Evolutionary conservation across 106 monocot species (phyloP).

Genomic region (Dendrobium nobile): DNA sequence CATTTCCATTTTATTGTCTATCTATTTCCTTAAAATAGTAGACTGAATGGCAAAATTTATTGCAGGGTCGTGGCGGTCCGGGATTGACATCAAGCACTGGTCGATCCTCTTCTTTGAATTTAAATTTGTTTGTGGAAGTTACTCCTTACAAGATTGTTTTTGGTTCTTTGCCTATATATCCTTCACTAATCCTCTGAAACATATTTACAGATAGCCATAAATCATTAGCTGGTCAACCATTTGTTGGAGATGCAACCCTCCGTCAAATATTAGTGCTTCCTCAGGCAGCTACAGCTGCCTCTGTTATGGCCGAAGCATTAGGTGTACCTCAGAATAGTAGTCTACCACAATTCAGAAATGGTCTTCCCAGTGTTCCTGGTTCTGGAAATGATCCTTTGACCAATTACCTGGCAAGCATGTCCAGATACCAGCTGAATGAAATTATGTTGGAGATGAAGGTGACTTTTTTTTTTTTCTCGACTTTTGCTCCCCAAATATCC

Average conservation of each 20-base stretch:
- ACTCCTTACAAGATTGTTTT: slow-evolving; percentile 1
- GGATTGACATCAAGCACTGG: slow-evolving; percentile 56
- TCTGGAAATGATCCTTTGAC: slow-evolving; percentile 71
- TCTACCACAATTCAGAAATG: slow-evolving; percentile 23
- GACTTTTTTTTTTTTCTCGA: background rate
- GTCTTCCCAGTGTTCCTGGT: slow-evolving; percentile 25
- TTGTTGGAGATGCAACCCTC: slow-evolving; percentile 37
- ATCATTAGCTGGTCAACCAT: slow-evolving; percentile 21
- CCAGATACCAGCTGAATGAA: slow-evolving; percentile 62
- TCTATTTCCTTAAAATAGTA: background rate
- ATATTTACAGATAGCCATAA: slow-evolving; percentile 38
- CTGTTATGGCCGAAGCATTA: slow-evolving; percentile 58
- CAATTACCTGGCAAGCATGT: slow-evolving; percentile 66
- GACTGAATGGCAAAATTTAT: background rate
- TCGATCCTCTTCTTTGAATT: slow-evolving; percentile 11
- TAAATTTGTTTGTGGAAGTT: background rate
- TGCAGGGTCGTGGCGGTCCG: slow-evolving; percentile 93
- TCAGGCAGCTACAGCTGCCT: slow-evolving; percentile 50
- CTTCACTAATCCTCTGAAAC: slow-evolving; percentile 4
- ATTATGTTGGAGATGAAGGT: slow-evolving; percentile 83
- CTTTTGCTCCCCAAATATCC: background rate
- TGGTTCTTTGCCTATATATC: background rate
- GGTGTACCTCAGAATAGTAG: slow-evolving; percentile 50
- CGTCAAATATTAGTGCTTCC: slow-evolving; percentile 68
- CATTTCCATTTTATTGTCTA: background rate